Evolutionary conservation across 129 eudicot species (phyloP).

Genomic region (Lonicera japonica): DNA sequence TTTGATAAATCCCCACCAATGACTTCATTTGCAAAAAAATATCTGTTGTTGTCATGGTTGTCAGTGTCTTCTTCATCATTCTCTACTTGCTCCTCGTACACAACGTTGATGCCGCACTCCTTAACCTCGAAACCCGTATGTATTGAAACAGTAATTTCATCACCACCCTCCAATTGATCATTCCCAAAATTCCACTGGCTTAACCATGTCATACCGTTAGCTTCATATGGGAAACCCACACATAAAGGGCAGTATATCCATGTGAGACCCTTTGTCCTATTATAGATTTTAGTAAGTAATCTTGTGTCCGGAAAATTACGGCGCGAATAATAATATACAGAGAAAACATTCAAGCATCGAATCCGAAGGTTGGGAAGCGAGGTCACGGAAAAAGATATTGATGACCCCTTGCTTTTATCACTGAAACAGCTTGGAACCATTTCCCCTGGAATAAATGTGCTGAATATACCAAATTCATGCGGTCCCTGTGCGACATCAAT

Average conservation of each 20-base stretch:
- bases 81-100: too few species aligned
- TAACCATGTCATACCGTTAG: neutral
- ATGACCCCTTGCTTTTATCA: conserved; percentile 1
- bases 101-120: too few species aligned
- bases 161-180: neutral
- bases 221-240: neutral
- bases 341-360: neutral
- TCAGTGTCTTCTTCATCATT: too few species aligned
- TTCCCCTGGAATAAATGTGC: conserved; percentile 14
- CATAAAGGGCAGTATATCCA: neutral
- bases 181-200: neutral
- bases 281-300: neutral
- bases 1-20: too few species aligned
- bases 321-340: too few species aligned
- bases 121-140: too few species aligned
- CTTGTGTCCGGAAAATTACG: too few species aligned
- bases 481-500: conserved; percentile 14
- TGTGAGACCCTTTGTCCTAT: neutral
- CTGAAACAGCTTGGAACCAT: conserved; percentile 5
- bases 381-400: neutral
- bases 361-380: neutral
- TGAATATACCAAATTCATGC: conserved; percentile 30
- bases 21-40: too few species aligned
- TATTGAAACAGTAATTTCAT: too few species aligned
- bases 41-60: too few species aligned